Evolutionary conservation across 2,329 filamentous ascomycete genomes (phyloP), one percentile per base, ranked within the genome.

Genomic region (Ophiostoma perfectum): DNA sequence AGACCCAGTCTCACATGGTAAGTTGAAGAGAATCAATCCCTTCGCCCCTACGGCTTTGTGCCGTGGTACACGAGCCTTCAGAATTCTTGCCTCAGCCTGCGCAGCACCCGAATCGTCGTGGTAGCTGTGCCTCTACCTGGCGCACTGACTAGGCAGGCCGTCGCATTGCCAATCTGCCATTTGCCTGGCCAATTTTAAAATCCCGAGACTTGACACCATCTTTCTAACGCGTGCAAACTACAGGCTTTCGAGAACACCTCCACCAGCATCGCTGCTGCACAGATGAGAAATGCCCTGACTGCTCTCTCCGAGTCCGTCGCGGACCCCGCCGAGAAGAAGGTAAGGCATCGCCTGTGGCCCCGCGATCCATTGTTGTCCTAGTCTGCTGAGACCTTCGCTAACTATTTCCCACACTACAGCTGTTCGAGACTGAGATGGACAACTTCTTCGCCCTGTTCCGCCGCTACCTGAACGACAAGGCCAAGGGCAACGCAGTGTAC

Each of bases 381-480:
- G 27, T 27, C 27, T 27, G 27, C 27, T 27, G 27, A 27, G 27
- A 27, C 27, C 27, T 27, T 27, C 47, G 42, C 63, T 70, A 64
- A 68, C 44, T 12, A 5, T 18, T 42, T 12, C n/a, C 2, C 64
- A 74, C 74, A 92, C 27, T 27, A 27, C 27, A 27, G 91, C 88
- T 96, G 73, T 98, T 98, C 80, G 94, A 98, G 83, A 96, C 93
- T 4, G 94, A 99, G 83, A 98, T 97, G 93, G 95, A 99, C 87
- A 99, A 99, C 88, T 99, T 99, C 86, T 99, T 99, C 78, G 90
- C 93, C 71, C 90, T 99, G 71, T 99, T 99, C 90, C 91, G 95
- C 78, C 89, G 95, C 81, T 99, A 97, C 82, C 84, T 99, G 72
- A 97, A 97, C 79, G 95, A 98, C 84, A 97, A 97, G 86, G 94